These are phyloP conservation scores for Pichia kluyveri DNA, from an alignment of 805 yeast genomes.

Conservation along the genomic window DNA sequence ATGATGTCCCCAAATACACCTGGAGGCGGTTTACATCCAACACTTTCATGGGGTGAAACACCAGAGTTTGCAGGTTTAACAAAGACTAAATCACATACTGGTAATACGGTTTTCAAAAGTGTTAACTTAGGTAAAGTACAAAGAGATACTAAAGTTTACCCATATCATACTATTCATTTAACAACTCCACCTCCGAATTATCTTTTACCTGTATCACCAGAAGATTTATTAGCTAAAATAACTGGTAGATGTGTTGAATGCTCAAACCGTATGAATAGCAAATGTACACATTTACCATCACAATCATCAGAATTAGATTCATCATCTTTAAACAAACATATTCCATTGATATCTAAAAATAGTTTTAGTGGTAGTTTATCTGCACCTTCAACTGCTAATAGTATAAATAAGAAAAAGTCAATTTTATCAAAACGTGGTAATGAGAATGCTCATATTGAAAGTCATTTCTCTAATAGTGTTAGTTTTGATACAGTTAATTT, in stretches of 20 bases:
- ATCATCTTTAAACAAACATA: background rate
- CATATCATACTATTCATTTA: constrained; percentile 19
- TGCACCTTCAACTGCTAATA: background rate
- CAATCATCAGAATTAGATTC: background rate
- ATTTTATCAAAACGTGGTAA: constrained; percentile 6
- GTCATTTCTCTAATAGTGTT: constrained; percentile 22
- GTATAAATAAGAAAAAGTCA: constrained; percentile 4
- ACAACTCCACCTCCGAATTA: constrained; percentile 11
- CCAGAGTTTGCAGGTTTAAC: constrained; percentile 12
- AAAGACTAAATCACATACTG: constrained; percentile 20
- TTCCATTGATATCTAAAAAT: background rate
- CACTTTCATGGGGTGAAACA: constrained; percentile 5
- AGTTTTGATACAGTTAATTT: constrained; percentile 48
- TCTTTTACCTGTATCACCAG: constrained; percentile 18
- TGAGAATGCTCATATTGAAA: background rate
- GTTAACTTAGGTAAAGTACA: constrained; percentile 3
- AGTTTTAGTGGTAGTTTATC: background rate
- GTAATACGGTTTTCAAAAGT: constrained; percentile 6
- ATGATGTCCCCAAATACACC: background rate
- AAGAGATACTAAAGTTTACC: constrained; percentile 4
- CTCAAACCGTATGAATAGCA: background rate
- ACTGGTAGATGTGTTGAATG: constrained; percentile 10
- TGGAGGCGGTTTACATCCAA: background rate
- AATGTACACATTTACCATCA: constrained; percentile 3
- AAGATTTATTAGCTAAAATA: constrained; percentile 2